Percentiles rank a stretch among this genome's conserved stretches.
phyloP scores from a whole-genome alignment of 345 rosid genomes.

The Aquilaria yunnanensis region DNA sequence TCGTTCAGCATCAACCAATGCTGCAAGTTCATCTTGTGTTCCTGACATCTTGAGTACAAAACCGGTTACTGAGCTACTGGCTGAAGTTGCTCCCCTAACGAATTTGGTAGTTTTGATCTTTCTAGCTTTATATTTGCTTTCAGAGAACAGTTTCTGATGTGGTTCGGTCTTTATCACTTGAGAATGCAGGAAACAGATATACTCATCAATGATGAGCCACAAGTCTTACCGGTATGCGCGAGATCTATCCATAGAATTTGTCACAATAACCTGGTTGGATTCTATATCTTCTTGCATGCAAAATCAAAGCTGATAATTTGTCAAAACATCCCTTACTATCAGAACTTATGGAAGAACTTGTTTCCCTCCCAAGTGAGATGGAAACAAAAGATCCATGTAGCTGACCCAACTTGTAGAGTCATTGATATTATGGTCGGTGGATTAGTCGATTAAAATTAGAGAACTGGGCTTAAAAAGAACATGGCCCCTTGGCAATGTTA shows the following conservation, averaged over 20 bases:
- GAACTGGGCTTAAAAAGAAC: too few species aligned
- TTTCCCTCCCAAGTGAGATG: too few species aligned
- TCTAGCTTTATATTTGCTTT: constrained; percentile 4
- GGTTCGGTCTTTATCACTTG: constrained; percentile 1
- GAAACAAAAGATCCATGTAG: too few species aligned
- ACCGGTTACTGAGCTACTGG: constrained; percentile 62
- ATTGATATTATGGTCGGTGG: too few species aligned
- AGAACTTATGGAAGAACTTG: too few species aligned
- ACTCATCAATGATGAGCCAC: constrained; percentile 32
- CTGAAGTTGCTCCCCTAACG: constrained; percentile 44
- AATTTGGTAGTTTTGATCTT: constrained; percentile 28
- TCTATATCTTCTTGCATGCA: too few species aligned
- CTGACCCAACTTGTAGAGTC: too few species aligned
- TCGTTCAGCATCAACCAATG: constrained; percentile 52
- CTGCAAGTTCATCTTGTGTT: constrained; percentile 84
- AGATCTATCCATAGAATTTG: not conserved
- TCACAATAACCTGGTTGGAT: not conserved
- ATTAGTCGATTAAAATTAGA: too few species aligned
- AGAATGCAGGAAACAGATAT: constrained; percentile 33
- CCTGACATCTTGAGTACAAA: constrained; percentile 43
- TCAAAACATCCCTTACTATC: too few species aligned
- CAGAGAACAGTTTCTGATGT: not conserved
- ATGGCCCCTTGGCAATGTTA: too few species aligned
- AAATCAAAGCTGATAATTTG: too few species aligned
- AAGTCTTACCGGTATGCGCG: constrained; percentile 36